phyloP scores from a whole-genome alignment of 176 grass and related monocot species.

The Aegilops speltoides region DNA sequence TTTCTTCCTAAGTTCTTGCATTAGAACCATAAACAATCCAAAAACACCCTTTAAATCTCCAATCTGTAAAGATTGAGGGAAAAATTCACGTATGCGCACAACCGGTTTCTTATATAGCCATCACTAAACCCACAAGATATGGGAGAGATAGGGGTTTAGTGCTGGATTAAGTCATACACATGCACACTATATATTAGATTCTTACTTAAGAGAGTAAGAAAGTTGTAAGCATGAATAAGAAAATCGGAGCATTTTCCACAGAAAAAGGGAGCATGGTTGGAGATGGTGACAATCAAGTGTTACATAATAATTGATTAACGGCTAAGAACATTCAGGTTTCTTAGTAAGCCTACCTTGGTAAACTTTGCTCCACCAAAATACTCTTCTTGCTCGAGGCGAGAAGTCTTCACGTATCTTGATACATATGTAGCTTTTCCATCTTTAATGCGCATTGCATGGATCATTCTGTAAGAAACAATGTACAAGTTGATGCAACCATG shows the following conservation, averaged over 20 bases:
- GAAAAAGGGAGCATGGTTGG: background rate
- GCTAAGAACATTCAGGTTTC: background rate
- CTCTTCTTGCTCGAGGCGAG: constrained; percentile 93
- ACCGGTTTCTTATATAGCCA: background rate
- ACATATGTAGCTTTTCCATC: constrained; percentile 95
- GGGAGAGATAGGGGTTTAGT: background rate
- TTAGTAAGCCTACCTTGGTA: constrained; percentile 59
- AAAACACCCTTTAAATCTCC: constrained; percentile 92
- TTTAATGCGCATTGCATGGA: constrained; percentile 91
- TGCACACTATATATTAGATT: background rate
- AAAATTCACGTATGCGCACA: background rate
- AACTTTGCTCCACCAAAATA: constrained; percentile 88
- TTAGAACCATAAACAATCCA: constrained; percentile 95
- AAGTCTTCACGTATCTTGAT: constrained; percentile 90
- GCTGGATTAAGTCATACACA: background rate
- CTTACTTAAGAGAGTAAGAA: background rate
- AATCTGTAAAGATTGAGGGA: constrained; percentile 42
- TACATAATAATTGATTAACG: constrained; percentile 3
- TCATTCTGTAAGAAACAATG: constrained; percentile 63
- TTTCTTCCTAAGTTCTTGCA: constrained; percentile 80
- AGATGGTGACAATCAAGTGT: background rate
- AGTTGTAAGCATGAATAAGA: background rate
- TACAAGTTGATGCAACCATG: background rate
- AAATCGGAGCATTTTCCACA: background rate
- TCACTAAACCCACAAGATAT: background rate